Conservation (phyloP, 208 protist species). For the Crithidia bombi region DNA sequence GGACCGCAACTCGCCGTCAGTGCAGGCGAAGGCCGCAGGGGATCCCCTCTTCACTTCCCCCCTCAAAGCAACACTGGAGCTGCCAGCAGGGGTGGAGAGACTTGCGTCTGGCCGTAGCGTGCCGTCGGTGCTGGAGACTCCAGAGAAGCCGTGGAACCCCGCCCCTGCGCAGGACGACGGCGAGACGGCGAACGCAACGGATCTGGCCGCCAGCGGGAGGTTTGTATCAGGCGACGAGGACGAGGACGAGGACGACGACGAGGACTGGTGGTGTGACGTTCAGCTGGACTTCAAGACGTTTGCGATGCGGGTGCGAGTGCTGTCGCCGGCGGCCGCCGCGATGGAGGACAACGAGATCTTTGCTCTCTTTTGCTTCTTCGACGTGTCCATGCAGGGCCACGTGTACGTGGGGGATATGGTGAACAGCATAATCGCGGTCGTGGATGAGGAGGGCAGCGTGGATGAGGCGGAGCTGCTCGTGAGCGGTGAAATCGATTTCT, state of each 20-base stretch:
- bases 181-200: neutral
- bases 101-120: neutral
- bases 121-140: neutral
- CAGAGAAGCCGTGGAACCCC: slow-evolving; percentile 9
- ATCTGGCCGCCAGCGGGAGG: neutral
- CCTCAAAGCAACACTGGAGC: neutral
- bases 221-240: neutral
- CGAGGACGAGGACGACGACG: slow-evolving; percentile 7
- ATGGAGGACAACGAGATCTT: slow-evolving; percentile 81
- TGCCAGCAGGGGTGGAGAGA: neutral
- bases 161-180: neutral
- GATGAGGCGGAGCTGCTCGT: slow-evolving; percentile 46
- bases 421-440: slow-evolving; percentile 40
- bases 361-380: slow-evolving; percentile 78
- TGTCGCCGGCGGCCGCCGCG: slow-evolving; percentile 58
- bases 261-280: slow-evolving; percentile 40
- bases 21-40: neutral
- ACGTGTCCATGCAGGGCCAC: slow-evolving; percentile 58
- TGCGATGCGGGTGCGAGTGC: slow-evolving; percentile 54
- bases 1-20: neutral
- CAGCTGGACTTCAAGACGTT: slow-evolving; percentile 74
- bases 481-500: slow-evolving; percentile 60
- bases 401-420: slow-evolving; percentile 70
- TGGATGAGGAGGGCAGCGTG: slow-evolving; percentile 41
- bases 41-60: neutral